Percentiles rank a stretch among this genome's conserved stretches.
Conservation (phyloP, 768 basidiomycete species). For the Suillus subaureus region DNA sequence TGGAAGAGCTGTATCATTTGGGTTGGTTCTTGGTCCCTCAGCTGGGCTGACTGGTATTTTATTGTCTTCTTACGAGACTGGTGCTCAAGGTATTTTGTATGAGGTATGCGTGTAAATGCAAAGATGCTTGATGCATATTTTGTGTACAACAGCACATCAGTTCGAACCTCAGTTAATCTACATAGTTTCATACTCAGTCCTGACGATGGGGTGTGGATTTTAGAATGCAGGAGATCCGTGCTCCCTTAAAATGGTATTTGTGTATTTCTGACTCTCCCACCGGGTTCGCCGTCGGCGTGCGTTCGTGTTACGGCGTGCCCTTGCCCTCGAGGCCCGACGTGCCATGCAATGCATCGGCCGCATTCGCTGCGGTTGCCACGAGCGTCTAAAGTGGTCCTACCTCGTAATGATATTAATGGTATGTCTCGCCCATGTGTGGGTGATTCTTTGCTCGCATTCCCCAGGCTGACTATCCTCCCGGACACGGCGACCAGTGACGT, state of each 20-base stretch:
- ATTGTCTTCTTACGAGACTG: constrained; percentile 12
- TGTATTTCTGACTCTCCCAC: neutral
- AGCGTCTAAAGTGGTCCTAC: neutral
- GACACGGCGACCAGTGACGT: neutral
- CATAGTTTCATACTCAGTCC: neutral
- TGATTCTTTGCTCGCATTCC: neutral
- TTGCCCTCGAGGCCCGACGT: too few relatives aligned
- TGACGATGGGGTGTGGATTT: neutral
- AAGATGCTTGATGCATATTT: constrained; percentile 14
- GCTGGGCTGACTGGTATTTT: constrained; percentile 12
- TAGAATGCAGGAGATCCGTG: neutral
- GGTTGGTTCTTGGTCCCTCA: neutral
- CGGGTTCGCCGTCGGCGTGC: neutral
- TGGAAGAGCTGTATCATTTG: constrained; percentile 1
- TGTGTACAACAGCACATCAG: neutral
- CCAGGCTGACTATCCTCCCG: neutral
- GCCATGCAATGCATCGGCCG: neutral
- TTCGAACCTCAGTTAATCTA: neutral
- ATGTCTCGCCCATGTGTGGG: neutral
- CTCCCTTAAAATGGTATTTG: neutral
- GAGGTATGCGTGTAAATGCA: constrained; percentile 7
- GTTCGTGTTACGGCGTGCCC: neutral
- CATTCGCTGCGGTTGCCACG: neutral
- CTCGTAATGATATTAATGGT: neutral
- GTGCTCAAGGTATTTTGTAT: constrained; percentile 10